Evolutionary conservation across 2,329 filamentous ascomycete species (phyloP).

Genomic region (Trichoderma atrobrunneum): DNA sequence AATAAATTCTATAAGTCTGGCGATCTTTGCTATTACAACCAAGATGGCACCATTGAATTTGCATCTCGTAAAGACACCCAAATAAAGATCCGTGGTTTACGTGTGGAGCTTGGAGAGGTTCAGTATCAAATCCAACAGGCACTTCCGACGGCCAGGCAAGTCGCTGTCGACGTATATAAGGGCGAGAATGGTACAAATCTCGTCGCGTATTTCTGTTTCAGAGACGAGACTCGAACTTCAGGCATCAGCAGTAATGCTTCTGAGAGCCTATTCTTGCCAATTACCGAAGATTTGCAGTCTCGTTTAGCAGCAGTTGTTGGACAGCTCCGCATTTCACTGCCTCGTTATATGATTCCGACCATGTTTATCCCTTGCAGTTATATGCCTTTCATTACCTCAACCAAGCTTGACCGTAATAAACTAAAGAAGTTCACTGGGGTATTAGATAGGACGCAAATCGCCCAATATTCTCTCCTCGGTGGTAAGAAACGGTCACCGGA

Average conservation of each 20-base stretch:
- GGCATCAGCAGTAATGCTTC: background rate
- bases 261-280: background rate
- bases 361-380: conserved; percentile 10
- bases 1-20: conserved; percentile 43
- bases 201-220: conserved; percentile 5
- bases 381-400: conserved; percentile 17
- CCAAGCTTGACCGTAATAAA: conserved; percentile 10
- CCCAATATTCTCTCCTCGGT: background rate
- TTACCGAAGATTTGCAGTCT: background rate
- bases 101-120: conserved; percentile 16
- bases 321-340: conserved; percentile 3
- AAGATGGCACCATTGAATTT: conserved; percentile 19
- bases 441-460: background rate
- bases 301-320: background rate
- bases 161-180: conserved; percentile 10
- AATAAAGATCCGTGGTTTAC: conserved; percentile 17
- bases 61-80: conserved; percentile 13
- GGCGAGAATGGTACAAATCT: conserved; percentile 7
- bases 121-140: conserved; percentile 13
- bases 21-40: conserved; percentile 43
- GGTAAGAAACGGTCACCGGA: conserved; percentile 1
- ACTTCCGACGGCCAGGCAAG: background rate
- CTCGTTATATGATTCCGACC: conserved; percentile 13
- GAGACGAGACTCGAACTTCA: conserved; percentile 2
- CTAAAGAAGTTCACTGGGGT: background rate